Base-by-base conservation (phyloP, 176 grass and related monocot species). In the Triticum turgidum region DNA sequence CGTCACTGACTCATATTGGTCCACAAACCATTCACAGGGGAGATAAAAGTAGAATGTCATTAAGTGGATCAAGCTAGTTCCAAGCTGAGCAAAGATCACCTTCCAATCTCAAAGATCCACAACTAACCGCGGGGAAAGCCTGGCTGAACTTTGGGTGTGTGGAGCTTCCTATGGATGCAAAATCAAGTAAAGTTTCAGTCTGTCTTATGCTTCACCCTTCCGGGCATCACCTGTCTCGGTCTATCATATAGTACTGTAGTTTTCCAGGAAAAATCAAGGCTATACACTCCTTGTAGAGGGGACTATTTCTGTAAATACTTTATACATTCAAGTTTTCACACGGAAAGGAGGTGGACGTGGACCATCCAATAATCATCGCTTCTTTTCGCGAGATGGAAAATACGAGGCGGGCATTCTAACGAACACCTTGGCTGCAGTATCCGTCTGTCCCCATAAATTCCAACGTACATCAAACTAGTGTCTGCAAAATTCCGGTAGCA, bases 31-130 rank as follows among this genome's bases (percentile, higher is more conserved):
- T 75, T 75, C 72, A 29, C 11, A 30, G 30, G 83, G 45, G 74
- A 29, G 62, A 66, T 20, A n/a, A 35, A 30, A 33, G 61, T 54
- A 24, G 32, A 9, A 38, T 22, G 73, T 21, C 14, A 68, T 24
- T 64, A 68, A 77, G 30, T 56, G 14, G 62, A 45, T 56, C 73
- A 68, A 68, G 62, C 39, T 68, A 85, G 45, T 85, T 84, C 63
- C 18, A 34, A 21, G 25, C 38, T 62, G 42, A 32, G 27, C 0
- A 1, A 3, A 22, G 56, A 59, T 71, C 56, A 15, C 21, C 17
- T 34, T 76, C 73, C 56, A 35, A 51, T 27, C 70, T 45, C 70
- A 47, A 47, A 84, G 9, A 4, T 13, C 56, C 20, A 61, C 56
- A 75, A 58, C 27, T 77, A 59, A 58, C 75, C 20, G 49, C 9